Base-by-base conservation (phyloP, 2,329 filamentous ascomycete genomes). In the Penicillium nordicum region DNA sequence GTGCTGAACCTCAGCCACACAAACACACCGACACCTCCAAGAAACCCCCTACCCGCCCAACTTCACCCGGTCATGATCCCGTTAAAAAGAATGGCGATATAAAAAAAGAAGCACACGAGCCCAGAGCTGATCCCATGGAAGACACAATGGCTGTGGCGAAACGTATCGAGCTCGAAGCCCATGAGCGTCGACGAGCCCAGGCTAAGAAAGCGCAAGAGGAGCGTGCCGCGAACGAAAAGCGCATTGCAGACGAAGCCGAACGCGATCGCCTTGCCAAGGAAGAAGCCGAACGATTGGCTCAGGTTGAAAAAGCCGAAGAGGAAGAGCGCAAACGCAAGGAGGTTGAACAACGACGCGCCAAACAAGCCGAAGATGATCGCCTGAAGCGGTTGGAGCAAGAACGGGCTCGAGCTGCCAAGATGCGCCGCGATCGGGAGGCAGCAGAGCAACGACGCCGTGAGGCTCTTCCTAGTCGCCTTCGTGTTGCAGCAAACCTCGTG, bases 311-410 rank as follows among this genome's bases (percentile, higher is more conserved):
- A 59, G 74, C 74, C 29, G 76, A 76, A 42, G 76, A 77, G 46
- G 74, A 74, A 49, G 75, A 76, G 37, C 72, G 72, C 58, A 74
- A 71, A 56, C 74, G 72, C 51, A 74, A 74, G 56, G 74, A 74
- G 58, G 72, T 75, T 50, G 75, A 77, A 57, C 73, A 77, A 55
- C 69, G 74, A 47, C 75, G 74, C 42, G 63, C 71, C 43, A 75
- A 74, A 57, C 74, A 77, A 63, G 77, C 75, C 29, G 78, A 79
- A 58, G 78, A 79, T 53, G 78, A 80, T 53, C 75, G 71, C 7
- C 73, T 74, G 56, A 76, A 74, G 60, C 70, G 70, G 10, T 59
- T 74, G 25, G 76, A 78, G 57, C 72, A 75, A 63, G 73, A 78
- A 66, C 68, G 73, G 41, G 60, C 72, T 46, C 74, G 76, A 21